Evolutionary conservation across 495 filamentous ascomycete genomes (phyloP).

Genomic region (Neurospora sp.): DNA sequence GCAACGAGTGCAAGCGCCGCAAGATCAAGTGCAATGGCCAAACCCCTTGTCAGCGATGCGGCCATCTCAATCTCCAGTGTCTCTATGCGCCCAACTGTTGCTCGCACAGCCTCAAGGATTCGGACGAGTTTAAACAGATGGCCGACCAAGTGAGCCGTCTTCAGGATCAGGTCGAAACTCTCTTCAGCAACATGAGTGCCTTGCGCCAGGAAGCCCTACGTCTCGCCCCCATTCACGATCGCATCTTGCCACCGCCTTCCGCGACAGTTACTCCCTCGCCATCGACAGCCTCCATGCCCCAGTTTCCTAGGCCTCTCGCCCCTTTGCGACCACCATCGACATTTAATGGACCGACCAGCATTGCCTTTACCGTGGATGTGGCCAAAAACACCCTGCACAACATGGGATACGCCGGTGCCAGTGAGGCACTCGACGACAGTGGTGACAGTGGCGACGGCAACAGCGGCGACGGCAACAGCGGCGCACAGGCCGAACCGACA

Average conservation of each 20-base stretch:
- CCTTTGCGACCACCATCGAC: constrained; percentile 42
- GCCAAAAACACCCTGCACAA: constrained; percentile 78
- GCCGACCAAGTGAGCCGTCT: constrained; percentile 58
- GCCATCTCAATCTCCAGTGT: constrained; percentile 69
- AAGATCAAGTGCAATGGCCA: constrained; percentile 93
- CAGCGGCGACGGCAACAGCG: constrained; percentile 7
- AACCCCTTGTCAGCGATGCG: constrained; percentile 73
- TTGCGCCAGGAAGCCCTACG: constrained; percentile 41
- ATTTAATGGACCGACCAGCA: constrained; percentile 81
- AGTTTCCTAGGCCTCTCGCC: constrained; percentile 16
- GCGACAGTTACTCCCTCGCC: constrained; percentile 24
- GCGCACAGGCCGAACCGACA: constrained; percentile 40
- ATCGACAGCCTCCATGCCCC: constrained; percentile 22
- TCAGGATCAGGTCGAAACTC: constrained; percentile 75
- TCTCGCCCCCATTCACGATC: constrained; percentile 32
- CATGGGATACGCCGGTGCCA: constrained; percentile 65
- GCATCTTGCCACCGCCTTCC: constrained; percentile 22
- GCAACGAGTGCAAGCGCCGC: constrained; percentile 79
- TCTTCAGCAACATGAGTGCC: constrained; percentile 59
- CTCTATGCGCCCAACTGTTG: constrained; percentile 92
- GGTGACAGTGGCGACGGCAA: constrained; percentile 13
- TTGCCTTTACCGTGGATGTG: constrained; percentile 75
- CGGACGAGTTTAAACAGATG: constrained; percentile 78
- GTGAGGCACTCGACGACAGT: constrained; percentile 50
- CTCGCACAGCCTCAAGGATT: constrained; percentile 68